A percentile compares a stretch with the other conserved stretches of the same genome.
These are phyloP conservation scores for Volutella citrinella DNA, from an alignment of 2,329 filamentous ascomycete genomes.

Conservation along the genomic window DNA sequence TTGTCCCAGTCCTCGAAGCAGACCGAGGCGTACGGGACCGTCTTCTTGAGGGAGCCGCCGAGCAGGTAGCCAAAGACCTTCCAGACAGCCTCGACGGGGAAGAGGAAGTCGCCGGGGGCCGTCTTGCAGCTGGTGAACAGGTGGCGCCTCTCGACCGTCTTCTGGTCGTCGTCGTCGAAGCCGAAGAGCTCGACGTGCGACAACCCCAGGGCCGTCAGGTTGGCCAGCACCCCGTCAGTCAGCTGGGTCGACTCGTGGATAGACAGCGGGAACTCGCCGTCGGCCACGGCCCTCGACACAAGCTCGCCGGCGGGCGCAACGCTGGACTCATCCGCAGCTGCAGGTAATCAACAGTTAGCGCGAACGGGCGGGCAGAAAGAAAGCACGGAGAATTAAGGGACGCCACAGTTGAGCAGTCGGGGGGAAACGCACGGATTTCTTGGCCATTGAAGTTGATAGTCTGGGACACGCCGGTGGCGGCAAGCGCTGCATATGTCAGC, in stretches of 20 bases:
- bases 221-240: conserved; percentile 31
- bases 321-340: conserved; percentile 15
- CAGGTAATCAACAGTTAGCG: conserved; percentile 2
- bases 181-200: conserved; percentile 30
- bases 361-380: too few species aligned
- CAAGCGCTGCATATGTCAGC: conserved; percentile 14
- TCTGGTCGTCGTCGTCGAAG: conserved; percentile 23
- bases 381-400: too few species aligned
- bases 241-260: conserved; percentile 29
- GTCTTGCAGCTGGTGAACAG: conserved; percentile 25
- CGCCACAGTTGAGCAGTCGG: too few species aligned
- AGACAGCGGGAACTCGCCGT: conserved; percentile 10
- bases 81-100: conserved; percentile 25
- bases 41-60: conserved; percentile 30
- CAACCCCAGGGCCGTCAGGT: conserved; percentile 27
- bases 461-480: conserved; percentile 18
- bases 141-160: conserved; percentile 4
- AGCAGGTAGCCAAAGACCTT: conserved; percentile 30
- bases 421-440: conserved; percentile 19
- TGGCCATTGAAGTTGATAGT: conserved; percentile 23
- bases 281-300: conserved; percentile 9
- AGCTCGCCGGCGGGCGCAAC: conserved; percentile 20
- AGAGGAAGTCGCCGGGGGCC: conserved; percentile 26
- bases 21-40: conserved; percentile 28
- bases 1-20: conserved; percentile 25